A percentile compares a stretch with the other conserved stretches of the same genome.
These are phyloP conservation scores for Venturia pyrina DNA, from an alignment of 2,329 filamentous ascomycete species.

Conservation along the genomic window DNA sequence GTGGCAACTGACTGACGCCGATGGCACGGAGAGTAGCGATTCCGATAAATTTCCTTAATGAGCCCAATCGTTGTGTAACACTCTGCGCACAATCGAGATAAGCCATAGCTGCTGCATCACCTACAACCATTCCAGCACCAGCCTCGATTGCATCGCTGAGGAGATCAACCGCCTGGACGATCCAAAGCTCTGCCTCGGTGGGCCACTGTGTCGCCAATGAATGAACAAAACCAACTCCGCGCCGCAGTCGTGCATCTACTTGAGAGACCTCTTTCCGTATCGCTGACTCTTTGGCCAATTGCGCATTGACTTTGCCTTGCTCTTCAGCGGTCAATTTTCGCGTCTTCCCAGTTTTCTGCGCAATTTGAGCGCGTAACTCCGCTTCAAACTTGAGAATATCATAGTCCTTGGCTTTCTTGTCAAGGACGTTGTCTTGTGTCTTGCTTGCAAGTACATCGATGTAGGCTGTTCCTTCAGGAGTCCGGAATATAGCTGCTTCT, in stretches of 20 bases:
- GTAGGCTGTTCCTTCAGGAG: conserved; percentile 78
- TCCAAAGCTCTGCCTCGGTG: conserved; percentile 83
- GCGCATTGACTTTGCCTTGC: conserved; percentile 78
- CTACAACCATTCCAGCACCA: conserved; percentile 72
- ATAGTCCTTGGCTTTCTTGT: conserved; percentile 91
- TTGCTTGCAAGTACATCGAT: conserved; percentile 88
- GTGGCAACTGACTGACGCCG: conserved; percentile 60
- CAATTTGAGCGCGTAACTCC: conserved; percentile 75
- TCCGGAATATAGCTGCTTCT: conserved; percentile 87
- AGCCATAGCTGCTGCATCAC: conserved; percentile 64
- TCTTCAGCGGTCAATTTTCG: conserved; percentile 90
- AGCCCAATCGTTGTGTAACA: conserved; percentile 62
- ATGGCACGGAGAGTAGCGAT: conserved; percentile 75
- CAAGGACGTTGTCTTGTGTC: conserved; percentile 54
- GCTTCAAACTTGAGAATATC: conserved; percentile 96
- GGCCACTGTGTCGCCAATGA: conserved; percentile 77
- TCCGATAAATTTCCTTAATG: conserved; percentile 72
- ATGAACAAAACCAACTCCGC: conserved; percentile 77
- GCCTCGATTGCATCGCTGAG: conserved; percentile 67
- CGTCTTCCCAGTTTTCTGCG: conserved; percentile 75
- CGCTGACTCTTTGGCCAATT: conserved; percentile 74
- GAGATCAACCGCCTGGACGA: conserved; percentile 66
- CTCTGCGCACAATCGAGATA: conserved; percentile 73
- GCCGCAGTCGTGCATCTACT: conserved; percentile 60
- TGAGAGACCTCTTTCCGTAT: conserved; percentile 65